Base-by-base conservation (phyloP, 1,284 basidiomycete genomes). In the Microbotryum intermedium region DNA sequence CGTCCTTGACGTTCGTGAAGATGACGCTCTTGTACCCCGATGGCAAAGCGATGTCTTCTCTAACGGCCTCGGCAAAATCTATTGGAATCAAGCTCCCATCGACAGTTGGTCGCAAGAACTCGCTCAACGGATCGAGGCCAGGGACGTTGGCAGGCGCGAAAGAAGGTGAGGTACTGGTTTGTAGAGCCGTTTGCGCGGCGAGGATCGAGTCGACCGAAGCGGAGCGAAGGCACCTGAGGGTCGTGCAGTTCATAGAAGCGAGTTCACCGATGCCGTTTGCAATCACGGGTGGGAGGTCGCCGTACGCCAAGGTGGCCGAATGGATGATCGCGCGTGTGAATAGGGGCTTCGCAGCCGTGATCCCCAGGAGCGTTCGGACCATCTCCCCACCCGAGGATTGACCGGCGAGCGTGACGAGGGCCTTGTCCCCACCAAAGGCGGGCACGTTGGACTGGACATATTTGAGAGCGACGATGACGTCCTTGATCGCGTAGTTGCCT, bases 381-480 rank as follows among this genome's bases (percentile, higher is more conserved):
- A 93, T 81, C 60, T 80, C 82, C 0, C 86, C 91, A 45, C 92
- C 92, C 34, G 83, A 83, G 70, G 88, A 90, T 74, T 95, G 90
- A 7, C 92, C 92, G 25, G 88, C 88, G 23, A 95, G 68, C 0
- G 89, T 91, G 67, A 95, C 81, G 66, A 81, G 81, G 5, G 78
- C 77, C 16, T 67, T 53, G 61, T 79, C 74, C 8, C 88, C 90
- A 9, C 88, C 88, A 66, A 92, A 87, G 29, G 80, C 78, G 2
- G 57, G 52, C 23, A 76, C 72, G 39, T 75, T 79, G 30, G 75
- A 76, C 57, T 82, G 78, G 62, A 92, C 72, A 73, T 86, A 88
- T 44, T 81, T 11, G 13, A 39, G 34, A 39, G 34, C 34, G 34
- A 39, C 34, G 34, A 39, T 39, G 6, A 39, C 13, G 3, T 39